A percentile compares a stretch with the other conserved stretches of the same genome.
Evolutionary conservation across 2,329 filamentous ascomycete species (phyloP).

Genomic region (Hymenoscyphus salicellus): DNA sequence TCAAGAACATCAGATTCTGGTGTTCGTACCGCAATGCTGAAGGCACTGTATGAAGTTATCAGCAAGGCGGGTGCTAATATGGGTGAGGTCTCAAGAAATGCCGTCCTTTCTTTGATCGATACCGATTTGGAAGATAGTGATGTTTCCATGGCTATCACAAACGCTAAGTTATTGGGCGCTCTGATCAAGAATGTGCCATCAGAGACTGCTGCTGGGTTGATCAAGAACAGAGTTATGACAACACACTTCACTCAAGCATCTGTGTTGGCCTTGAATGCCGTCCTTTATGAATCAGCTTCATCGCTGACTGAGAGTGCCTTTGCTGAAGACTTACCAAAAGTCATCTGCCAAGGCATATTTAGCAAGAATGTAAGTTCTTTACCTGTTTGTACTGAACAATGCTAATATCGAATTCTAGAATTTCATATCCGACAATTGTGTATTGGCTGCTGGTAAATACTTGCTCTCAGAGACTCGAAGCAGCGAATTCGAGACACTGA

Average conservation of each 20-base stretch:
- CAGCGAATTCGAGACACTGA: constrained; percentile 72
- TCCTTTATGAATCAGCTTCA: constrained; percentile 75
- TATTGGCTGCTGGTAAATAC: constrained; percentile 88
- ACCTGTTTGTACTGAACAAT: background rate
- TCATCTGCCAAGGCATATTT: constrained; percentile 75
- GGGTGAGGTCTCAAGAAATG: constrained; percentile 81
- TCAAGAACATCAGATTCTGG: constrained; percentile 85
- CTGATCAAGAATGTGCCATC: constrained; percentile 80
- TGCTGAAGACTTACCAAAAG: constrained; percentile 69
- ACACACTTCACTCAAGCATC: constrained; percentile 74
- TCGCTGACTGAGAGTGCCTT: constrained; percentile 64
- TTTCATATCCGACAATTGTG: constrained; percentile 84
- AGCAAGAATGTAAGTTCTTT: constrained; percentile 65
- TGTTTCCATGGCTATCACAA: constrained; percentile 78
- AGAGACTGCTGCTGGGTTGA: constrained; percentile 59
- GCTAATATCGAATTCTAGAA: constrained; percentile 47
- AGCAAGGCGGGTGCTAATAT: constrained; percentile 93
- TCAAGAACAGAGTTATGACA: constrained; percentile 75
- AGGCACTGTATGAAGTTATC: constrained; percentile 92
- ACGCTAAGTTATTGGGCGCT: constrained; percentile 84
- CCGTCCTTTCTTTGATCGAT: constrained; percentile 88
- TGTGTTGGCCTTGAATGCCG: constrained; percentile 81
- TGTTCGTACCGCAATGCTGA: constrained; percentile 93
- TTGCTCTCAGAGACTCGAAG: constrained; percentile 65
- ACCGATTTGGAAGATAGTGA: constrained; percentile 74